Evolutionary conservation across 202 grass and related monocot species (phyloP).

Genomic region (Sporobolus alterniflorus): DNA sequence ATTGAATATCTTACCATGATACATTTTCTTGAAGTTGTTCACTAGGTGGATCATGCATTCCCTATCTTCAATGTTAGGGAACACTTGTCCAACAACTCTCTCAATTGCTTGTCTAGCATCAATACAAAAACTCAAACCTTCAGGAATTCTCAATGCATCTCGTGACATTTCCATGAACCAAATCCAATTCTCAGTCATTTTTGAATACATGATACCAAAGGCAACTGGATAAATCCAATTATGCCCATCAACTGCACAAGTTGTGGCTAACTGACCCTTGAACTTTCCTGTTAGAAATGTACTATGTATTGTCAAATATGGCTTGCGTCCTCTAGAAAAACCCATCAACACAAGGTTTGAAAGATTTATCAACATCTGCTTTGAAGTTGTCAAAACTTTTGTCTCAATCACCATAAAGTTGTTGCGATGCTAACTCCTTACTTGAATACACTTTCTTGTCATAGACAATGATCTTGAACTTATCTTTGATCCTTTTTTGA

Average conservation of each 20-base stretch:
- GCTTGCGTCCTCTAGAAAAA: background rate
- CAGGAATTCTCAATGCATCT: background rate
- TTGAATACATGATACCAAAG: background rate
- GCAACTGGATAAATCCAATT: slow-evolving; percentile 1
- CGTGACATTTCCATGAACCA: background rate
- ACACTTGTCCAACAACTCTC: background rate
- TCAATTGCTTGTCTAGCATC: background rate
- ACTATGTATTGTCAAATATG: slow-evolving; percentile 23
- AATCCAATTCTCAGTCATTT: background rate
- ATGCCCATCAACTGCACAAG: background rate
- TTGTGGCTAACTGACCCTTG: background rate
- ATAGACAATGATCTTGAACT: no score
- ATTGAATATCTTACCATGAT: background rate
- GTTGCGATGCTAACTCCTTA: no score
- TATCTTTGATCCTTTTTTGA: no score
- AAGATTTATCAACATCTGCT: no score
- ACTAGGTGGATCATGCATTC: slow-evolving; percentile 22
- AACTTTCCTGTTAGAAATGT: slow-evolving; percentile 18
- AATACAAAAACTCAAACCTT: background rate
- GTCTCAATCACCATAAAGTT: no score
- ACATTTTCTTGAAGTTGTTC: background rate
- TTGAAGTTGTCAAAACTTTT: no score
- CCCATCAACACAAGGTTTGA: background rate
- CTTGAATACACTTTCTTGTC: no score
- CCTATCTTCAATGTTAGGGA: background rate